Percentiles rank a stretch among this genome's conserved stretches.
These are phyloP conservation scores for Coniella lustricola DNA, from an alignment of 2,329 filamentous ascomycete species.

Conservation along the genomic window DNA sequence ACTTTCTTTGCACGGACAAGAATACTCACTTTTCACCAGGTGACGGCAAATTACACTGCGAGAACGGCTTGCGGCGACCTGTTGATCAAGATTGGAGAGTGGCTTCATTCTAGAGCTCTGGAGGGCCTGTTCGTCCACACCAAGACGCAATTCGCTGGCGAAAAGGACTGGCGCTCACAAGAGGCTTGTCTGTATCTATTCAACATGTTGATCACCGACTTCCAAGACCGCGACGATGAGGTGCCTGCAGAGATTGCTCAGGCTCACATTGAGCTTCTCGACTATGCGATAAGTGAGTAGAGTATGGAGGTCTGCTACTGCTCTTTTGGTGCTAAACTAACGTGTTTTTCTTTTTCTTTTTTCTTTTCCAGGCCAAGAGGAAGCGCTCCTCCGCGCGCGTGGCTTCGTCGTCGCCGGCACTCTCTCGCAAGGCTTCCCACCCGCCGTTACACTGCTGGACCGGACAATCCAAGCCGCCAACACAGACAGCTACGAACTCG, in stretches of 20 bases:
- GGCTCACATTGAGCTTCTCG: conserved; percentile 73
- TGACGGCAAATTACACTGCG: conserved; percentile 93
- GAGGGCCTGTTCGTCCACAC: conserved; percentile 75
- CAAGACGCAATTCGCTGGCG: conserved; percentile 60
- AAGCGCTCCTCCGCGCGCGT: conserved; percentile 75
- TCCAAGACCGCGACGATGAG: conserved; percentile 66
- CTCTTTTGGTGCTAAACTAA: no score
- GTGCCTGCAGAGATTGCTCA: conserved; percentile 64
- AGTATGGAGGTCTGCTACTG: no score
- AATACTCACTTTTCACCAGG: conserved; percentile 8
- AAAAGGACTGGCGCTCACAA: conserved; percentile 54
- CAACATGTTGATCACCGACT: conserved; percentile 76
- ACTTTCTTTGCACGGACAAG: not conserved
- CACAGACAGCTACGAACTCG: conserved; percentile 73
- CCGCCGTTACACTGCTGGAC: conserved; percentile 60
- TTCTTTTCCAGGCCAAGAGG: conserved; percentile 35
- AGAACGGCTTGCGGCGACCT: conserved; percentile 88
- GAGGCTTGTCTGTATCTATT: conserved; percentile 81
- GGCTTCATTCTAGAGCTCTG: conserved; percentile 68
- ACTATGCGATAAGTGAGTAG: conserved; percentile 63
- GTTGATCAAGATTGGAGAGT: conserved; percentile 86
- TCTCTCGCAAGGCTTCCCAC: conserved; percentile 61
- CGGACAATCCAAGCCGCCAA: conserved; percentile 69
- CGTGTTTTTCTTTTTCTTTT: not conserved
- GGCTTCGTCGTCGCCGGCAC: conserved; percentile 82